Percentiles rank a stretch among this genome's conserved stretches.
Conservation (phyloP, 495 filamentous ascomycete genomes). For the Aspergillus incahuasiensis region DNA sequence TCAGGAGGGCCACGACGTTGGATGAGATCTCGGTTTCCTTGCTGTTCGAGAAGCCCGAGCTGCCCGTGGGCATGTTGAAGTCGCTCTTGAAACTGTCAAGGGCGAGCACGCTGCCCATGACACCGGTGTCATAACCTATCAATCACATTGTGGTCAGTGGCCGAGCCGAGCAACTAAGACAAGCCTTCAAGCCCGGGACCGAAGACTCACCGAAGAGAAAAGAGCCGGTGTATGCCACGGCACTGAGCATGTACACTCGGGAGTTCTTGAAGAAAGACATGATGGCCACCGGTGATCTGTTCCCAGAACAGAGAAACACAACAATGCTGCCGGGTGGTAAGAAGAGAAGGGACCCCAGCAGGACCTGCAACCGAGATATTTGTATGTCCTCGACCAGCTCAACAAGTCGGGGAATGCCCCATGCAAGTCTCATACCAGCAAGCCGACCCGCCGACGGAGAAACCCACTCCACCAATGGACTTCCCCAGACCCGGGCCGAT, state of each 20-base stretch:
- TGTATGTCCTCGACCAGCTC: background rate
- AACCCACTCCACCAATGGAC: background rate
- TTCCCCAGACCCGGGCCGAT: background rate
- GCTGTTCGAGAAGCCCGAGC: conserved; percentile 27
- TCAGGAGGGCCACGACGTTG: conserved; percentile 58
- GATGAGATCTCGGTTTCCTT: conserved; percentile 24
- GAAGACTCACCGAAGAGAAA: background rate
- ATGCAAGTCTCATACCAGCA: background rate
- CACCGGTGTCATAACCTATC: conserved; percentile 52
- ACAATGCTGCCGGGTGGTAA: background rate
- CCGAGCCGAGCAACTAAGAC: too few species aligned
- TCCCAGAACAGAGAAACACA: background rate
- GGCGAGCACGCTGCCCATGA: conserved; percentile 54
- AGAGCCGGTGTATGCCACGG: background rate
- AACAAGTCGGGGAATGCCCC: background rate
- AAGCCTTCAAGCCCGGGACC: too few species aligned
- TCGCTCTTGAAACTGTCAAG: conserved; percentile 52
- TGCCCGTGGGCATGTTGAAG: conserved; percentile 40
- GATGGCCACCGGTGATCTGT: background rate
- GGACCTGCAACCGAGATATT: background rate
- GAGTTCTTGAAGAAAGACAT: conserved; percentile 2
- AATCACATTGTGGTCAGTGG: too few species aligned
- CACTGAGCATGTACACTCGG: conserved; percentile 1
- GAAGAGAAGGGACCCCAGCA: background rate
- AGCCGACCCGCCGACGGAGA: background rate